phyloP scores from a whole-genome alignment of 2,329 filamentous ascomycete species.

The Fusarium penzigii region DNA sequence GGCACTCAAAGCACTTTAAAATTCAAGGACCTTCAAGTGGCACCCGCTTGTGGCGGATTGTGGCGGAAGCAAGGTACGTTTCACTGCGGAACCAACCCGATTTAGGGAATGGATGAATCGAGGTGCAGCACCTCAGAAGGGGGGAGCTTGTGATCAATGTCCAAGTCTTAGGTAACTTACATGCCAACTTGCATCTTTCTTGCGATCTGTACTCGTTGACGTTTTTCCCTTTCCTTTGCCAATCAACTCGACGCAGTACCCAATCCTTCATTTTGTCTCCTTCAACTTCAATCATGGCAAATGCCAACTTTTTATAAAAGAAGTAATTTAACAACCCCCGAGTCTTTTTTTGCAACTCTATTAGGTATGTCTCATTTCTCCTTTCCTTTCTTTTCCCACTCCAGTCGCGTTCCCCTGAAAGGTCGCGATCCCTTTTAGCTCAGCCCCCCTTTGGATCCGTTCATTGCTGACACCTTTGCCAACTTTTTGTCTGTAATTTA shows the following conservation, averaged over 20 bases:
- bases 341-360: conserved; percentile 27
- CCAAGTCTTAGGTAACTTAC: conserved; percentile 18
- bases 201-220: conserved; percentile 28
- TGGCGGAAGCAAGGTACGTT: not conserved
- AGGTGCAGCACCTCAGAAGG: conserved; percentile 9
- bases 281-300: conserved; percentile 23
- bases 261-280: conserved; percentile 5
- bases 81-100: conserved; percentile 9
- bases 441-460: conserved; percentile 23
- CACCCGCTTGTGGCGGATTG: conserved; percentile 9
- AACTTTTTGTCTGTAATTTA: conserved; percentile 10
- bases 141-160: conserved; percentile 20
- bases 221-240: conserved; percentile 18
- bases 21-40: not conserved
- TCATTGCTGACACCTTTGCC: conserved; percentile 28
- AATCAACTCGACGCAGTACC: conserved; percentile 7
- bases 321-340: conserved; percentile 5
- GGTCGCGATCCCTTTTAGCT: conserved; percentile 10
- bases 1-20: no score
- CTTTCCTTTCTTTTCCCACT: not conserved
- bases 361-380: conserved; percentile 23
- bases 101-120: conserved; percentile 11
- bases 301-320: conserved; percentile 14
- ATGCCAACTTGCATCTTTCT: conserved; percentile 30
- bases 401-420: not conserved